Conservation (phyloP, 306 rosid genomes). For the Acacia acuminata region DNA sequence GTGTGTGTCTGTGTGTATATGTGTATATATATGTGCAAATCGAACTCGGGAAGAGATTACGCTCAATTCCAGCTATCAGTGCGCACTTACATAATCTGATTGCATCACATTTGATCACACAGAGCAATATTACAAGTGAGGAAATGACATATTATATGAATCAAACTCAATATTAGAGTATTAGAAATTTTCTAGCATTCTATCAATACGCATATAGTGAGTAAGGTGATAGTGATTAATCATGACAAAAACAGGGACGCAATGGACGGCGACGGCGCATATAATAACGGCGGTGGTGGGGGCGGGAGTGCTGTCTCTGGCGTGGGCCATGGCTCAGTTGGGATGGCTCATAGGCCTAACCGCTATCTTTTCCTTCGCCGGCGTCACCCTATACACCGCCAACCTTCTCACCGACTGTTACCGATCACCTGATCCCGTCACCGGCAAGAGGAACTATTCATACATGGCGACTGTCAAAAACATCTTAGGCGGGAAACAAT, state of each 20-base stretch:
- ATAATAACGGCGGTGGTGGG: slow-evolving; percentile 48
- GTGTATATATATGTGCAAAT: too few relatives aligned
- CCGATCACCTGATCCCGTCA: slow-evolving; percentile 34
- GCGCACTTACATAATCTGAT: too few relatives aligned
- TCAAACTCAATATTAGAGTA: background rate
- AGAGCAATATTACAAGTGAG: background rate
- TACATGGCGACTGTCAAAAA: slow-evolving; percentile 46
- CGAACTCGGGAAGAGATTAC: too few relatives aligned
- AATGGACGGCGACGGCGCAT: slow-evolving; percentile 46
- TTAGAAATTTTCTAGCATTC: background rate
- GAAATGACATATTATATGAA: background rate
- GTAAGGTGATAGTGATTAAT: background rate
- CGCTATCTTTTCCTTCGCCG: slow-evolving; percentile 27
- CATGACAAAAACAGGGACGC: slow-evolving; percentile 24
- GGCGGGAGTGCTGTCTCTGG: slow-evolving; percentile 43
- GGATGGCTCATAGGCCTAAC: slow-evolving; percentile 38
- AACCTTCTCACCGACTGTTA: slow-evolving; percentile 51
- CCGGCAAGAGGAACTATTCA: slow-evolving; percentile 41
- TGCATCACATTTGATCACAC: background rate
- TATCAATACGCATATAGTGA: too few relatives aligned
- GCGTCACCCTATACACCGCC: slow-evolving; percentile 34
- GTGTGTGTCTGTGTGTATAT: too few relatives aligned
- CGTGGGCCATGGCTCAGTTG: slow-evolving; percentile 44
- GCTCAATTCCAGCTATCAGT: too few relatives aligned
- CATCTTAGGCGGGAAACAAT: slow-evolving; percentile 40